Percentiles rank a stretch among this genome's conserved stretches.
Conservation (phyloP, 225 moss, liverwort and hornwort species). For the Lunularia cruciata region DNA sequence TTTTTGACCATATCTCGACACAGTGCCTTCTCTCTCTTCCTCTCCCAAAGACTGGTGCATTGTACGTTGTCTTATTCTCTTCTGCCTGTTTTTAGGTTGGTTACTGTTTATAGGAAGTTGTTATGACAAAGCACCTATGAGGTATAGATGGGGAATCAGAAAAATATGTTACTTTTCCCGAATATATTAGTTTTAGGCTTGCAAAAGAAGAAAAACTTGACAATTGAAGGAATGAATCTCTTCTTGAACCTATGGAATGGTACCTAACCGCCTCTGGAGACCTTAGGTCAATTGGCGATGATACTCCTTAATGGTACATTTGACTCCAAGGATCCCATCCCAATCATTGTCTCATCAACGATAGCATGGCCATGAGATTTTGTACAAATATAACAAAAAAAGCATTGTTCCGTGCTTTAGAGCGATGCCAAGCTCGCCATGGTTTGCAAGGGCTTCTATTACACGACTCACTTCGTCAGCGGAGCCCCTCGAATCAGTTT, state of each 20-base stretch:
- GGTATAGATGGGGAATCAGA: not conserved
- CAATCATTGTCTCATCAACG: conserved; percentile 3
- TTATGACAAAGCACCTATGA: conserved; percentile 6
- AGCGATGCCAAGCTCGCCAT: no score
- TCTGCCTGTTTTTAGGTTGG: not conserved
- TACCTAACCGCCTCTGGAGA: no score
- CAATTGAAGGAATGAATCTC: no score
- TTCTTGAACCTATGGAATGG: not conserved
- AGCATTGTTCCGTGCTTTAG: no score
- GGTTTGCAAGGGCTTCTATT: no score
- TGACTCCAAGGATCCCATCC: not conserved
- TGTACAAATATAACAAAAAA: no score
- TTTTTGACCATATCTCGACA: conserved; percentile 1
- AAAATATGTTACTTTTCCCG: not conserved
- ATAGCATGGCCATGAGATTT: not conserved
- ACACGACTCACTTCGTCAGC: no score
- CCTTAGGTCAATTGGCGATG: not conserved
- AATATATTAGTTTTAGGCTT: not conserved
- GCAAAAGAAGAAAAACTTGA: not conserved
- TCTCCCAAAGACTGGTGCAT: not conserved
- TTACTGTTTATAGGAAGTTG: conserved; percentile 5
- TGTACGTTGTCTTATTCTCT: not conserved
- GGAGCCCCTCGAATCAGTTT: no score
- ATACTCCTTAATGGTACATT: not conserved
- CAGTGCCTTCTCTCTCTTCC: not conserved